Evolutionary conservation across 2,329 filamentous ascomycete species (phyloP).

Genomic region (Zymoseptoria brevis): DNA sequence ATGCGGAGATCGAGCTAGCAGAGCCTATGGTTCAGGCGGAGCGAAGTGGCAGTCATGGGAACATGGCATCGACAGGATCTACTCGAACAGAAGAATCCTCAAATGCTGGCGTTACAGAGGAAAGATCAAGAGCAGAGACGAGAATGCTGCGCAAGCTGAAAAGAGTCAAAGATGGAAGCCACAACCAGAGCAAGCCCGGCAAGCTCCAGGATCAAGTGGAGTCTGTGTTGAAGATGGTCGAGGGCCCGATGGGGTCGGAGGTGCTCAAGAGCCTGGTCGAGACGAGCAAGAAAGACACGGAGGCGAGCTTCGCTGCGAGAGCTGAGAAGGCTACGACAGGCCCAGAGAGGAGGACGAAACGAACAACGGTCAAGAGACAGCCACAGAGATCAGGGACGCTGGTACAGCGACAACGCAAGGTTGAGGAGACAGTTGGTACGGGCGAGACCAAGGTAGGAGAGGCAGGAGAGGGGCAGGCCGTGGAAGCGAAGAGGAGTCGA

Average conservation of each 20-base stretch:
- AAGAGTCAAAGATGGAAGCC: slow-evolving; percentile 15
- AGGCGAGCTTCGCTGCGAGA: background rate
- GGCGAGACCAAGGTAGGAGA: slow-evolving; percentile 1
- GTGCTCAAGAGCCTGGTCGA: slow-evolving; percentile 2
- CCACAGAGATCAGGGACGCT: background rate
- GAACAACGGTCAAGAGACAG: background rate
- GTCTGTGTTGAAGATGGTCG: slow-evolving; percentile 17
- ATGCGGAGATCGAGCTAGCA: background rate
- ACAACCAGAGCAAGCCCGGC: slow-evolving; percentile 1
- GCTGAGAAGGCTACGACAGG: background rate
- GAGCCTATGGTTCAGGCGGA: background rate
- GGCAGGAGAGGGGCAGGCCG: background rate
- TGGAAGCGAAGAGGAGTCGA: slow-evolving; percentile 1
- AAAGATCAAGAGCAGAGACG: slow-evolving; percentile 1
- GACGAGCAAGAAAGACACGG: slow-evolving; percentile 1
- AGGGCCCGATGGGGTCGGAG: slow-evolving; percentile 10
- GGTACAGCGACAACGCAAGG: background rate
- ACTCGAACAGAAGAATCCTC: background rate
- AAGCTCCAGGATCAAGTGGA: slow-evolving; percentile 4
- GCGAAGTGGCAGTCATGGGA: background rate
- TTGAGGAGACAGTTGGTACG: background rate
- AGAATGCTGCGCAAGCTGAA: slow-evolving; percentile 12
- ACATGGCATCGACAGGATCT: background rate
- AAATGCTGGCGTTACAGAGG: background rate
- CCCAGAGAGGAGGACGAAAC: background rate